Evolutionary conservation across 2,329 filamentous ascomycete species (phyloP).

Genomic region (Fusarium goolgardi): DNA sequence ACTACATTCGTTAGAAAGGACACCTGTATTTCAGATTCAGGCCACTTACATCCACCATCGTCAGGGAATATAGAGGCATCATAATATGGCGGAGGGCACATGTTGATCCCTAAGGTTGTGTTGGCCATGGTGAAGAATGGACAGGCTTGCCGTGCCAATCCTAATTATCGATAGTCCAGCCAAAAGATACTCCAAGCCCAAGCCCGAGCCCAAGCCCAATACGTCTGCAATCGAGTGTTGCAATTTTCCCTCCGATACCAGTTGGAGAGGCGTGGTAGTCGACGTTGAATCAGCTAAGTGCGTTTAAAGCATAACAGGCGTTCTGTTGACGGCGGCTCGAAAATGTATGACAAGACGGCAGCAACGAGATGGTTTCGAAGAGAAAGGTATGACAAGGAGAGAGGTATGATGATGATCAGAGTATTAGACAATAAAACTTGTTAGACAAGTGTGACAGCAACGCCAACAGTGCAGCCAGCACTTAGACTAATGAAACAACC

Average conservation of each 20-base stretch:
- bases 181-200: slow-evolving; percentile 1
- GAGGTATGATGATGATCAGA: slow-evolving; percentile 3
- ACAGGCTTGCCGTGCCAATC: slow-evolving; percentile 21
- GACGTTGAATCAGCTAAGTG: neutral
- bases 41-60: slow-evolving; percentile 71
- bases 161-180: neutral
- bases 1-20: slow-evolving; percentile 55
- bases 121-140: slow-evolving; percentile 47
- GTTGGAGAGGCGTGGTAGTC: slow-evolving; percentile 1
- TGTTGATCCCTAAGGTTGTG: slow-evolving; percentile 55
- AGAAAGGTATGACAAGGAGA: slow-evolving; percentile 18
- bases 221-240: slow-evolving; percentile 6
- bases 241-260: slow-evolving; percentile 7
- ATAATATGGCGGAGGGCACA: slow-evolving; percentile 77
- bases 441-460: slow-evolving; percentile 22
- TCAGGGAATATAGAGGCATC: slow-evolving; percentile 69
- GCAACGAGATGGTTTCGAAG: slow-evolving; percentile 24
- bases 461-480: slow-evolving; percentile 25
- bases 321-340: slow-evolving; percentile 9
- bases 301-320: slow-evolving; percentile 16
- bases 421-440: slow-evolving; percentile 32
- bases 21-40: neutral
- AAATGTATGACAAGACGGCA: slow-evolving; percentile 18
- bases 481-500: slow-evolving; percentile 30
- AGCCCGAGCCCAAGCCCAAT: neutral